These are phyloP conservation scores for Austropuccinia psidii DNA, from an alignment of 1,284 basidiomycete species.

Conservation along the genomic window DNA sequence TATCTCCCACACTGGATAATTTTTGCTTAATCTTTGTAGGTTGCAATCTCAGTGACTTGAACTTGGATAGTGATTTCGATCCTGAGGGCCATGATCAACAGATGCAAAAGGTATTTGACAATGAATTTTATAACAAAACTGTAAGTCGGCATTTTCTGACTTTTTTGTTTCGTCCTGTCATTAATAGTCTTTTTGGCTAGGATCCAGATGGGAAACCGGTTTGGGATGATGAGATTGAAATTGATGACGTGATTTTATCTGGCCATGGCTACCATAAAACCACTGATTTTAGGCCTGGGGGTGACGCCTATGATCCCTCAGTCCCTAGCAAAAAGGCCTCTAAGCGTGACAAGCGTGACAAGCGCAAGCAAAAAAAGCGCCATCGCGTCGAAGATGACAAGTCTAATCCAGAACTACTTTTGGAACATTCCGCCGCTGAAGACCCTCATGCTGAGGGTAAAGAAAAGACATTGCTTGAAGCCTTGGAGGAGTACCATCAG, in stretches of 20 bases:
- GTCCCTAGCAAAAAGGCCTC: slow-evolving; percentile 36
- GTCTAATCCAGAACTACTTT: slow-evolving; percentile 64
- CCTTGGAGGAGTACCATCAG: slow-evolving; percentile 81
- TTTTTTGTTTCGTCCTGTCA: neutral
- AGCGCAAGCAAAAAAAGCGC: slow-evolving; percentile 46
- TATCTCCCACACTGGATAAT: neutral
- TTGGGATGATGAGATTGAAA: slow-evolving; percentile 82
- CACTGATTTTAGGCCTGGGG: slow-evolving; percentile 41
- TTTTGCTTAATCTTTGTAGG: slow-evolving; percentile 39
- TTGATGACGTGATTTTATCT: slow-evolving; percentile 59
- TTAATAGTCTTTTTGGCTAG: slow-evolving; percentile 38
- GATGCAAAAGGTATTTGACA: slow-evolving; percentile 61
- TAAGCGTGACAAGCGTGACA: slow-evolving; percentile 47
- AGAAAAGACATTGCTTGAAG: slow-evolving; percentile 59
- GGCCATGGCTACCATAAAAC: slow-evolving; percentile 45
- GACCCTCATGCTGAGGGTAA: slow-evolving; percentile 43
- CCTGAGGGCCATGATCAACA: slow-evolving; percentile 66
- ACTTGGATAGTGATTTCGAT: slow-evolving; percentile 62
- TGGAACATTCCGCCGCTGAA: slow-evolving; percentile 45
- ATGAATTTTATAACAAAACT: slow-evolving; percentile 55
- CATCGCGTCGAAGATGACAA: slow-evolving; percentile 55
- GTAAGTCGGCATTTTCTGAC: slow-evolving; percentile 33
- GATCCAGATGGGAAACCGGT: slow-evolving; percentile 63
- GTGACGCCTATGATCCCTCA: slow-evolving; percentile 42
- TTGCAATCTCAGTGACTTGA: slow-evolving; percentile 41